Evolutionary conservation across 805 yeast species (phyloP), one percentile per base, ranked within the genome.

Genomic region (Starmerella potacharoeniae): DNA sequence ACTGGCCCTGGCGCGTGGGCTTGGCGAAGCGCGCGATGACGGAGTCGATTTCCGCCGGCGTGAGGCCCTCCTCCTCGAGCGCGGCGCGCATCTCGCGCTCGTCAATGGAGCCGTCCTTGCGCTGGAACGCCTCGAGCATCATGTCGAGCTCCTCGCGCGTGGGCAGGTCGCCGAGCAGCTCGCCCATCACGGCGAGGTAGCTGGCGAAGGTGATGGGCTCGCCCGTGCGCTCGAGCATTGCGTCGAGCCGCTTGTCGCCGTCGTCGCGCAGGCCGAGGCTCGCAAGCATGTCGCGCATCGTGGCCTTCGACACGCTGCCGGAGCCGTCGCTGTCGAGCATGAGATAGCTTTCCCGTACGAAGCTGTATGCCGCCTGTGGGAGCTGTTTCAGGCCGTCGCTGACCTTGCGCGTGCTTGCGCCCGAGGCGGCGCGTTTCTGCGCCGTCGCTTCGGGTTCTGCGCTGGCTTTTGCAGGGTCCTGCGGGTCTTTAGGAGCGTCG

Each of bases 141-240:
- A 48, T 52, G 14, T 57, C 60, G 37, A 64, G 50, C 51, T 64
- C 65, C 31, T 58, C 61, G 7, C 59, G 57, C n/a, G 57, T 30
- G 1, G 65, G 63, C 13, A 64, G 49, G 13, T 54, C 60, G 28
- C 55, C 55, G 37, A 62, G 48, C 16, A 59, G 51, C 44, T 56
- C 64, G 29, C 65, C 60, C 64, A 64, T 61, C 13, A 59, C 59
- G 1, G 62, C 58, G 14, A 64, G 56, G 55, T 62, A 64, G 13
- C 56, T 55, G 5, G 64, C 64, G 36, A 62, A 64, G 14, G 62
- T 57, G 22, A 59, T 54, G 14, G 62, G 63, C 40, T 58, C 65
- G n/a, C 66, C 66, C 2, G 64, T 52, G 11, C 60, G 56, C 22
- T 45, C 60, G 28, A 64, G 52, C 66, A 64, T 62, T n/a, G 55